Evolutionary conservation across 441 rosid genomes (phyloP).

Genomic region (Euphorbia schlechtendalii): DNA sequence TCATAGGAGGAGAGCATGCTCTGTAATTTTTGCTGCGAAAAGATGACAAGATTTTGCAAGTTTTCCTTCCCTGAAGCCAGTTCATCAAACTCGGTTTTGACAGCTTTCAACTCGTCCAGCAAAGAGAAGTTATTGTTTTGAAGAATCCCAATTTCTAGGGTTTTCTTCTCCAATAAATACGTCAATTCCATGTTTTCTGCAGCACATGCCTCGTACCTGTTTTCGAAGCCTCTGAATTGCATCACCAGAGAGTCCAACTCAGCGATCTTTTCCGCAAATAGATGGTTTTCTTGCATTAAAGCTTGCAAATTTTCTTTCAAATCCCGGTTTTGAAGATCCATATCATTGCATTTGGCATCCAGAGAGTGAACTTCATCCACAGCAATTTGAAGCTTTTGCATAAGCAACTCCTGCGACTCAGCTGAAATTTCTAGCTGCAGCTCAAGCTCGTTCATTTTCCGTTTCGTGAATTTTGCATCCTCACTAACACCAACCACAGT

Average conservation of each 20-base stretch:
- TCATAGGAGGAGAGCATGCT: conserved; percentile 35
- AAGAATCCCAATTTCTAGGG: conserved; percentile 45
- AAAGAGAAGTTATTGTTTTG: conserved; percentile 35
- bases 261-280: conserved; percentile 51
- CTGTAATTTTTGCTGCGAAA: conserved; percentile 41
- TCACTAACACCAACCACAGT: conserved; percentile 55
- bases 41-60: conserved; percentile 37
- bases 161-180: conserved; percentile 52
- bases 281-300: conserved; percentile 49
- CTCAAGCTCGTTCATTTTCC: conserved; percentile 43
- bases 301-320: conserved; percentile 54
- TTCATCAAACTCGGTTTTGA: conserved; percentile 39
- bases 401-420: conserved; percentile 54
- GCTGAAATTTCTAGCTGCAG: conserved; percentile 64
- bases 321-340: conserved; percentile 52
- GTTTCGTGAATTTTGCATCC: conserved; percentile 43
- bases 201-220: conserved; percentile 51
- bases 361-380: conserved; percentile 62
- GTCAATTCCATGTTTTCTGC: conserved; percentile 59
- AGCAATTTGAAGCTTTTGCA: conserved; percentile 57
- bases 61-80: conserved; percentile 42
- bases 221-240: conserved; percentile 44
- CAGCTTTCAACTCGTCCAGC: conserved; percentile 48
- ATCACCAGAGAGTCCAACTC: conserved; percentile 55
- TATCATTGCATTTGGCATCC: conserved; percentile 49